Conservation (phyloP, 345 rosid genomes). For the Excoecaria agallocha region DNA sequence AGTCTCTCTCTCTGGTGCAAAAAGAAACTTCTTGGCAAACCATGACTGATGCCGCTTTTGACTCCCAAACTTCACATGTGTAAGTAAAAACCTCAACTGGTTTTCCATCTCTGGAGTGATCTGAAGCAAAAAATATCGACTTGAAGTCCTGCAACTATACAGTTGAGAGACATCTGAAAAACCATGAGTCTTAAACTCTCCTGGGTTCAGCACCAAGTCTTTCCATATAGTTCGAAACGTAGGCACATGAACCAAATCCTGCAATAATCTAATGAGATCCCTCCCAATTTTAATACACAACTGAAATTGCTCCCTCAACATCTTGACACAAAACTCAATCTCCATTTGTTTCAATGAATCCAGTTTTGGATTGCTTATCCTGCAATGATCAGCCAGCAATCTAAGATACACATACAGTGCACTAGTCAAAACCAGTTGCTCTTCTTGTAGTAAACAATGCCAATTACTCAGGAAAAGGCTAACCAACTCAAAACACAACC, state of each 20-base stretch:
- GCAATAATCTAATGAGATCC: constrained; percentile 66
- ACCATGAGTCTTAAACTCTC: constrained; percentile 36
- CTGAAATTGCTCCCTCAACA: constrained; percentile 65
- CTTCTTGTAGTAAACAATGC: constrained; percentile 56
- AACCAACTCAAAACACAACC: constrained; percentile 72
- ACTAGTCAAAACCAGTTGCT: constrained; percentile 51
- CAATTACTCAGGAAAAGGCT: constrained; percentile 46
- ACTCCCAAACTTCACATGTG: constrained; percentile 64
- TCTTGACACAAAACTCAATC: constrained; percentile 63
- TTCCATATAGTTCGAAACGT: constrained; percentile 62
- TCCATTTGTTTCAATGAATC: constrained; percentile 54
- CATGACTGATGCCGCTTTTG: constrained; percentile 72
- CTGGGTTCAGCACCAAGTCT: constrained; percentile 47
- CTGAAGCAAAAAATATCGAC: constrained; percentile 60
- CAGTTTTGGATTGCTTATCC: constrained; percentile 30
- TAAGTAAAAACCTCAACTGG: constrained; percentile 70
- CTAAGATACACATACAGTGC: constrained; percentile 67
- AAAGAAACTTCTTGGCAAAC: constrained; percentile 67
- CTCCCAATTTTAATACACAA: constrained; percentile 71
- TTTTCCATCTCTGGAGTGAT: constrained; percentile 67
- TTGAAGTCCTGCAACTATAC: constrained; percentile 57
- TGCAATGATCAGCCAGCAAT: constrained; percentile 71
- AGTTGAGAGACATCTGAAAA: constrained; percentile 49
- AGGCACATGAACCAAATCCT: constrained; percentile 72
- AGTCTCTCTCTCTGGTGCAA: constrained; percentile 54